Percentiles rank a stretch among this genome's conserved stretches.
Conservation (phyloP, 306 rosid genomes). For the Mimosa pudica region DNA sequence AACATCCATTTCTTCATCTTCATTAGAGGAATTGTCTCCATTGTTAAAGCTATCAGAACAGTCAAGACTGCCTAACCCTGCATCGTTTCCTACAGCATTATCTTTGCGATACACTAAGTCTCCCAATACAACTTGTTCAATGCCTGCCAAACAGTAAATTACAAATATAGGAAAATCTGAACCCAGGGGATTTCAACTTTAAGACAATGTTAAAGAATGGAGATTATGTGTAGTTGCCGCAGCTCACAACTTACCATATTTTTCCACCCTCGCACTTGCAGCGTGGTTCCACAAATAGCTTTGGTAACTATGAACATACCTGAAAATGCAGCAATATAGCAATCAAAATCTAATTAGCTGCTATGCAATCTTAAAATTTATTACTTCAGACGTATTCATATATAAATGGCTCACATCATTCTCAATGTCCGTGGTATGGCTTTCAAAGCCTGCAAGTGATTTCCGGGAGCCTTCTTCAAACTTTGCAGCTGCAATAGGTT, state of each 20-base stretch:
- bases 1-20: constrained; percentile 57
- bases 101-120: constrained; percentile 83
- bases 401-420: constrained; percentile 76
- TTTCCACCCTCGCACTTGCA: constrained; percentile 86
- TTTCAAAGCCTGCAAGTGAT: constrained; percentile 83
- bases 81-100: constrained; percentile 44
- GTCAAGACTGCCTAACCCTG: constrained; percentile 50
- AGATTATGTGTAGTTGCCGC: not conserved
- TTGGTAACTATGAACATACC: constrained; percentile 98
- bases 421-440: constrained; percentile 93
- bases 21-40: constrained; percentile 46
- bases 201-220: constrained; percentile 27
- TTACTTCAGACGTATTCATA: constrained; percentile 12
- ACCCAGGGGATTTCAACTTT: constrained; percentile 21
- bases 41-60: constrained; percentile 45
- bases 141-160: constrained; percentile 59
- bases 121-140: constrained; percentile 70
- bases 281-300: constrained; percentile 98
- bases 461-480: constrained; percentile 80
- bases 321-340: constrained; percentile 35
- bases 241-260: constrained; percentile 63
- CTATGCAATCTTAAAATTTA: constrained; percentile 16
- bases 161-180: not conserved
- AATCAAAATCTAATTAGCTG: constrained; percentile 12
- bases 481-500: constrained; percentile 72